Conservation (phyloP, 2,329 filamentous ascomycete species). For the Scedosporium minutisporum region DNA sequence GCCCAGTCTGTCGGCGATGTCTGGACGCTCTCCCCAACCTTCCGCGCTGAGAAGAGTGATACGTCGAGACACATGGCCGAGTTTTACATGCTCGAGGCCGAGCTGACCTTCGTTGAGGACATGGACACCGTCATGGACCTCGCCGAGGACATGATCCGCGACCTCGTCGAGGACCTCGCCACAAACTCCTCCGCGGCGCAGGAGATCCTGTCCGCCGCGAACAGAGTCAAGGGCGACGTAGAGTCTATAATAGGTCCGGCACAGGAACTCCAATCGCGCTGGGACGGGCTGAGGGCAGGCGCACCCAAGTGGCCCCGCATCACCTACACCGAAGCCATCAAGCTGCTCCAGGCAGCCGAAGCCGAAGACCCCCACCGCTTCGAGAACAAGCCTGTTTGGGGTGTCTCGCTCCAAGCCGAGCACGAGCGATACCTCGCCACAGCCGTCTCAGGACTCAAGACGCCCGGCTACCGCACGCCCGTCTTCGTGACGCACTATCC, state of each 20-base stretch:
- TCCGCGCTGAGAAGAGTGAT: slow-evolving; percentile 87
- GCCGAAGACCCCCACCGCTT: slow-evolving; percentile 40
- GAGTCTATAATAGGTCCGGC: slow-evolving; percentile 30
- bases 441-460: slow-evolving; percentile 41
- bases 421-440: slow-evolving; percentile 84
- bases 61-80: slow-evolving; percentile 91
- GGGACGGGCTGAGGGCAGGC: slow-evolving; percentile 53
- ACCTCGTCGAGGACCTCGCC: slow-evolving; percentile 30
- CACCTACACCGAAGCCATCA: slow-evolving; percentile 71
- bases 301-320: slow-evolving; percentile 61
- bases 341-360: slow-evolving; percentile 51
- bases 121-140: slow-evolving; percentile 65
- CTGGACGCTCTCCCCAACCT: slow-evolving; percentile 89
- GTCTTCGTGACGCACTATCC: slow-evolving; percentile 93
- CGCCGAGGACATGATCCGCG: slow-evolving; percentile 68
- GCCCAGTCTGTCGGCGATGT: slow-evolving; percentile 82
- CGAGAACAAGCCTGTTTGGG: slow-evolving; percentile 59
- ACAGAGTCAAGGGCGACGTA: slow-evolving; percentile 16
- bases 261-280: slow-evolving; percentile 52
- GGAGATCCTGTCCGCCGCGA: slow-evolving; percentile 27
- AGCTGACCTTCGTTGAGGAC: slow-evolving; percentile 67
- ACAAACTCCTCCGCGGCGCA: slow-evolving; percentile 34
- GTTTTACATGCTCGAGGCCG: slow-evolving; percentile 97
- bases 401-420: slow-evolving; percentile 71
- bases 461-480: slow-evolving; percentile 46